Evolutionary conservation across 257 asterid species (phyloP).

Genomic region (Ilex asprella): DNA sequence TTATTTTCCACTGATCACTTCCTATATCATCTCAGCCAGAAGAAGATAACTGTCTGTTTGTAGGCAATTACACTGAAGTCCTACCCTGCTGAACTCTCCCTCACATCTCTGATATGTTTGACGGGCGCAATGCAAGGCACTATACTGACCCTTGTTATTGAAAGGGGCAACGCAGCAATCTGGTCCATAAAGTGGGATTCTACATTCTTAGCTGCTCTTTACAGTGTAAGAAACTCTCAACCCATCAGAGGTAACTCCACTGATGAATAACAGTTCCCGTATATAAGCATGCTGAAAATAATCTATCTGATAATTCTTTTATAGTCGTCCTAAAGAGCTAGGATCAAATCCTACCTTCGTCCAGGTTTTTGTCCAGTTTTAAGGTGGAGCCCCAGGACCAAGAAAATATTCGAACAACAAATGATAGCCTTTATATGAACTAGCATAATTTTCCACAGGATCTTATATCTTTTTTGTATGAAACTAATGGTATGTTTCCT

Average conservation of each 20-base stretch:
- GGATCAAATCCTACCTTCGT: too few relatives aligned
- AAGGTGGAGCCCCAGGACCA: too few relatives aligned
- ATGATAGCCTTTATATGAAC: too few relatives aligned
- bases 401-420: too few relatives aligned
- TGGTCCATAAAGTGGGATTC: constrained; percentile 56
- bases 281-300: too few relatives aligned
- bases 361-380: too few relatives aligned
- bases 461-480: too few relatives aligned
- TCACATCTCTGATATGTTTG: constrained; percentile 46
- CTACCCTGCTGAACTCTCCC: constrained; percentile 57
- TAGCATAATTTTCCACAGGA: too few relatives aligned
- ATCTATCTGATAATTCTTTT: too few relatives aligned
- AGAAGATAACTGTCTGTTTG: background rate
- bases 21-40: background rate
- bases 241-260: too few relatives aligned
- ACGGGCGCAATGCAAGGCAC: constrained; percentile 44
- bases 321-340: too few relatives aligned
- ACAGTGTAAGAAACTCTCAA: constrained; percentile 35
- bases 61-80: constrained; percentile 47
- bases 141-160: constrained; percentile 38
- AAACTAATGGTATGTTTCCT: background rate
- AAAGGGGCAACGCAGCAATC: constrained; percentile 33
- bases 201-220: constrained; percentile 41
- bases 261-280: too few relatives aligned
- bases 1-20: background rate